These are phyloP conservation scores for Talaromyces sp. DNA, from an alignment of 2,329 filamentous ascomycete genomes.

Conservation along the genomic window DNA sequence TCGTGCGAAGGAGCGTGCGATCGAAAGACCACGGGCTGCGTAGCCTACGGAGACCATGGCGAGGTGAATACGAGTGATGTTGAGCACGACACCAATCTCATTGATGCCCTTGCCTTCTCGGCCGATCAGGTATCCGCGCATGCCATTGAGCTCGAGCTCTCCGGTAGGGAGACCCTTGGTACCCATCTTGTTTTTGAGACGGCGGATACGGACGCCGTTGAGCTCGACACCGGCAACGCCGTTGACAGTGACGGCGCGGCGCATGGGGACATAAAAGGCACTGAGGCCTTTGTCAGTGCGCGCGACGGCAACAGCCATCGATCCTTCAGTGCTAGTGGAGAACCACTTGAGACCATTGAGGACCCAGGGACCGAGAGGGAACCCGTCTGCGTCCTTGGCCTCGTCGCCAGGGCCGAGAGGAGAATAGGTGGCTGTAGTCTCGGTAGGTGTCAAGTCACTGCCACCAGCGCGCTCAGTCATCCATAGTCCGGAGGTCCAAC, in stretches of 20 bases:
- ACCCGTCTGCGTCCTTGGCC: constrained; percentile 27
- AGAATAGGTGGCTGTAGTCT: constrained; percentile 55
- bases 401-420: constrained; percentile 23
- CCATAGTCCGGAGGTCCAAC: constrained; percentile 74
- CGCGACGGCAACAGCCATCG: constrained; percentile 63
- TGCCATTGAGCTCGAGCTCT: constrained; percentile 62
- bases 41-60: constrained; percentile 35
- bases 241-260: constrained; percentile 33
- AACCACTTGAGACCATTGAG: constrained; percentile 69
- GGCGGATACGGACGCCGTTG: constrained; percentile 66
- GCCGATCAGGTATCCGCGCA: constrained; percentile 65
- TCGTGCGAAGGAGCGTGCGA: constrained; percentile 41
- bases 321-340: constrained; percentile 61
- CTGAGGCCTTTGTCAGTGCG: constrained; percentile 53
- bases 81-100: constrained; percentile 66
- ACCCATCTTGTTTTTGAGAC: constrained; percentile 71
- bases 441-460: constrained; percentile 65
- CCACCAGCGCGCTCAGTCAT: constrained; percentile 71
- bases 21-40: constrained; percentile 41
- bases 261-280: constrained; percentile 64
- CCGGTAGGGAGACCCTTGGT: constrained; percentile 69
- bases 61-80: constrained; percentile 55
- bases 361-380: constrained; percentile 55
- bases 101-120: constrained; percentile 63
- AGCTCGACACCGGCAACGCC: constrained; percentile 39